Percentiles rank a stretch among this genome's conserved stretches.
These are phyloP conservation scores for Pestalotiopsis sp. DNA, from an alignment of 2,329 filamentous ascomycete genomes.

Conservation along the genomic window DNA sequence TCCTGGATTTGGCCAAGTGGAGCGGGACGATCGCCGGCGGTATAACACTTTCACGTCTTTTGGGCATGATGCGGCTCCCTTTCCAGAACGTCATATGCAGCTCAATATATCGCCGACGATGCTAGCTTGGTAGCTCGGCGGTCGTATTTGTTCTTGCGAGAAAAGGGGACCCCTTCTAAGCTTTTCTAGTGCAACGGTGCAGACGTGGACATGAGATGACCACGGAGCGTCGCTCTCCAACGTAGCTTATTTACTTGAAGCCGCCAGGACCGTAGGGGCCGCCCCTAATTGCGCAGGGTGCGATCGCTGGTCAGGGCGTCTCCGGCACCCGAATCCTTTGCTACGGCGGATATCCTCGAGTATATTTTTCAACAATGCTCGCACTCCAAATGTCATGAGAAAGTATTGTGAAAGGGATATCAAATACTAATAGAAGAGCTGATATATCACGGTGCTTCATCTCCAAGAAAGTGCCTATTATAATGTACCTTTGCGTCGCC, in stretches of 20 bases:
- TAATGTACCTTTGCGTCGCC: not conserved
- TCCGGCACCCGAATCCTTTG: not conserved
- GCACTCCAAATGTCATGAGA: too few species aligned
- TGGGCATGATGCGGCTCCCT: not conserved
- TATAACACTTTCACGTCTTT: not conserved
- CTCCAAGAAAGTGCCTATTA: too few species aligned
- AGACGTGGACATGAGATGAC: not conserved
- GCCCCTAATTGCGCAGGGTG: not conserved
- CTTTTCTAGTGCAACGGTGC: not conserved
- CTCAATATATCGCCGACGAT: conserved; percentile 2
- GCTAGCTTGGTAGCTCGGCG: not conserved
- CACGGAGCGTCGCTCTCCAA: not conserved
- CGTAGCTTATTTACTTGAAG: conserved; percentile 3
- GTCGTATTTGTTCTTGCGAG: not conserved
- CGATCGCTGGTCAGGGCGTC: not conserved
- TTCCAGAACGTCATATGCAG: not conserved
- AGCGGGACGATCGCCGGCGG: not conserved
- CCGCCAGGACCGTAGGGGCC: not conserved
- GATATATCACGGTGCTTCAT: not conserved
- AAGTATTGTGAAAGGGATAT: too few species aligned
- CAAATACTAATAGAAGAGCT: not conserved
- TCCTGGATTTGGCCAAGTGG: not conserved
- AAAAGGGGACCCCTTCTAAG: not conserved
- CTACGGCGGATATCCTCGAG: not conserved
- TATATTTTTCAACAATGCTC: not conserved